A percentile compares a stretch with the other conserved stretches of the same genome.
phyloP scores from a whole-genome alignment of 2,329 filamentous ascomycete species.

The Paraphoma sp. region DNA sequence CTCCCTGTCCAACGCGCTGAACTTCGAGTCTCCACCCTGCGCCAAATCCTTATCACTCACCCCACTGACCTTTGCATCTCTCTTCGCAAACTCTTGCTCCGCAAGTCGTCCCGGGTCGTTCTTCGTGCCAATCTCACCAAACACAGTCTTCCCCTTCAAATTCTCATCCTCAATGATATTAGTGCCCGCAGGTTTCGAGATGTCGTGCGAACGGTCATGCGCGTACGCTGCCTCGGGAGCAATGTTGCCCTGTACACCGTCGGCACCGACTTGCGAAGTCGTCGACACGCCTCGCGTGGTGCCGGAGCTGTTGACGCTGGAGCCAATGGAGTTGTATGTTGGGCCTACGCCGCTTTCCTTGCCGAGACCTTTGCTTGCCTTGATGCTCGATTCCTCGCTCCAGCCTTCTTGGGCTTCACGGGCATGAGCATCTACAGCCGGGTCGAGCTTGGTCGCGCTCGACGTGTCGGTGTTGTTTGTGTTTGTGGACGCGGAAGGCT shows the following conservation, averaged over 20 bases:
- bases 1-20: conserved; percentile 25
- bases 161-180: conserved; percentile 56
- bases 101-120: conserved; percentile 63
- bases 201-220: conserved; percentile 32
- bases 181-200: conserved; percentile 57
- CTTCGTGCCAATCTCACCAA: conserved; percentile 58
- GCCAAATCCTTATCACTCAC: conserved; percentile 24
- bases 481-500: conserved; percentile 61
- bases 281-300: conserved; percentile 8
- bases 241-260: conserved; percentile 30
- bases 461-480: conserved; percentile 64
- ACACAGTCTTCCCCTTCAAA: conserved; percentile 27
- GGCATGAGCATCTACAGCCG: conserved; percentile 55
- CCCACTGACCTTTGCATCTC: conserved; percentile 39
- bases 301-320: conserved; percentile 38
- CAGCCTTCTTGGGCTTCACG: conserved; percentile 52
- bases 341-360: conserved; percentile 45
- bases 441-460: conserved; percentile 57
- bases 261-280: conserved; percentile 42
- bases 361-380: conserved; percentile 48
- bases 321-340: conserved; percentile 38
- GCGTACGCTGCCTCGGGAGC: conserved; percentile 50
- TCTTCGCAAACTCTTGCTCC: conserved; percentile 45
- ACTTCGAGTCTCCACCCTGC: conserved; percentile 28
- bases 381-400: conserved; percentile 49